phyloP scores from a whole-genome alignment of 192 early-diverging fungal genomes.

The Podochytrium sp. region DNA sequence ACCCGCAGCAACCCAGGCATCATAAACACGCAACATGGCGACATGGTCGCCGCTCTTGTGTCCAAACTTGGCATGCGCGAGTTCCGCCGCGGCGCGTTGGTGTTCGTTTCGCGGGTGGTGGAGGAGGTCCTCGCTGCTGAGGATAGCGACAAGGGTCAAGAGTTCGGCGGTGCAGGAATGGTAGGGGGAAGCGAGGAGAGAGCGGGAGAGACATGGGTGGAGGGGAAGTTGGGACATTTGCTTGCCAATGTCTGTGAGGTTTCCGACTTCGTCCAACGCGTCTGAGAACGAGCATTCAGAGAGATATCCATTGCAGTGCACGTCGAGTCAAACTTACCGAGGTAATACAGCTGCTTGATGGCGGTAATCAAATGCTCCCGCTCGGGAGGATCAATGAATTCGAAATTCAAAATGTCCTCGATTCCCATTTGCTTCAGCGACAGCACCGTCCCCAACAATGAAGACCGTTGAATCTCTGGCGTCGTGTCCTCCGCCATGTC shows the following conservation, averaged over 20 bases:
- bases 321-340: constrained; percentile 31
- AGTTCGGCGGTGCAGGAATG: constrained; percentile 51
- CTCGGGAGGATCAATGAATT: constrained; percentile 65
- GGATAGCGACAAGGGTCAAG: constrained; percentile 53
- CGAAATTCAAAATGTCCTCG: constrained; percentile 59
- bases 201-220: constrained; percentile 47
- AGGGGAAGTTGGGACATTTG: constrained; percentile 52
- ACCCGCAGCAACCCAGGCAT: constrained; percentile 40
- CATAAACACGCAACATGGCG: constrained; percentile 48
- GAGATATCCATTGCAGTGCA: not conserved
- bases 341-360: constrained; percentile 48
- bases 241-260: constrained; percentile 48
- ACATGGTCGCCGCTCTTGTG: constrained; percentile 57
- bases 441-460: constrained; percentile 52
- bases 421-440: constrained; percentile 58
- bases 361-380: constrained; percentile 43
- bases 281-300: constrained; percentile 16
- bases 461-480: constrained; percentile 63
- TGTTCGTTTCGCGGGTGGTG: constrained; percentile 40
- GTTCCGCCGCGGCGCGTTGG: constrained; percentile 38
- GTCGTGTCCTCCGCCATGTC: constrained; percentile 48
- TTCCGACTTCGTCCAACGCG: constrained; percentile 53
- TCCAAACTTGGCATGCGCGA: constrained; percentile 30
- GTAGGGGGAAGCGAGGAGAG: constrained; percentile 41
- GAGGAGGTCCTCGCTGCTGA: constrained; percentile 55